These are phyloP conservation scores for Phellinidium pouzarii DNA, from an alignment of 1,284 basidiomycete genomes.

Conservation along the genomic window DNA sequence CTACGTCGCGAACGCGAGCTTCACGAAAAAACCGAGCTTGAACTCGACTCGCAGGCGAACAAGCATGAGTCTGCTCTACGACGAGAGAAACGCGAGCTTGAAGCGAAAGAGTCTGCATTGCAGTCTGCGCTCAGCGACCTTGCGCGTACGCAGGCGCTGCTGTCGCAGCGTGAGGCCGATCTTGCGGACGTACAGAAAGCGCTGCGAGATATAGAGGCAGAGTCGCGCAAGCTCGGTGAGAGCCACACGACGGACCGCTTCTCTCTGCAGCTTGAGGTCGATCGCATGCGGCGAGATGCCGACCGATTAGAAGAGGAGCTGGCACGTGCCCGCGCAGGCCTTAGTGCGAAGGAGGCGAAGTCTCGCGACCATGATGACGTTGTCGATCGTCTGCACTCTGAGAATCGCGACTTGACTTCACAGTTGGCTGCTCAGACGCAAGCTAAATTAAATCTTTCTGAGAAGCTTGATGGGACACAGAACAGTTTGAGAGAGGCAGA, in stretches of 20 bases:
- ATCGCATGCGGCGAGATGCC: slow-evolving; percentile 82
- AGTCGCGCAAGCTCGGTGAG: slow-evolving; percentile 73
- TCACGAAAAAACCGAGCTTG: slow-evolving; percentile 50
- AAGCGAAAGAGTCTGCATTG: slow-evolving; percentile 61
- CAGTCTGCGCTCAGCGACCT: slow-evolving; percentile 57
- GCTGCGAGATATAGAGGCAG: slow-evolving; percentile 57
- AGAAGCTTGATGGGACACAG: slow-evolving; percentile 76
- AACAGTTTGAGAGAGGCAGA: slow-evolving; percentile 58
- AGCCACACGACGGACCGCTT: slow-evolving; percentile 77
- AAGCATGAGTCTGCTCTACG: slow-evolving; percentile 55
- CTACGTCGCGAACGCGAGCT: slow-evolving; percentile 49
- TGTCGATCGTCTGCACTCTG: slow-evolving; percentile 68
- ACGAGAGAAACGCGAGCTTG: slow-evolving; percentile 51
- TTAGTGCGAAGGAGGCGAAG: slow-evolving; percentile 60
- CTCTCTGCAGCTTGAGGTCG: slow-evolving; percentile 87
- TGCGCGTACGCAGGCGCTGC: slow-evolving; percentile 50
- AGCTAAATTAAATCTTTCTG: slow-evolving; percentile 72
- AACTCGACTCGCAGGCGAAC: slow-evolving; percentile 47
- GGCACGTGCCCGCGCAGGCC: slow-evolving; percentile 62
- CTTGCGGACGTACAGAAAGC: slow-evolving; percentile 68
- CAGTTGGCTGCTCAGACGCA: slow-evolving; percentile 81
- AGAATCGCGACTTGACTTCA: slow-evolving; percentile 70
- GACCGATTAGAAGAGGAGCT: slow-evolving; percentile 79
- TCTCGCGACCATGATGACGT: slow-evolving; percentile 62
- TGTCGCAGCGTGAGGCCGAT: slow-evolving; percentile 67